phyloP scores from a whole-genome alignment of 2,329 filamentous ascomycete species.

The Trichoderma koningiopsis region DNA sequence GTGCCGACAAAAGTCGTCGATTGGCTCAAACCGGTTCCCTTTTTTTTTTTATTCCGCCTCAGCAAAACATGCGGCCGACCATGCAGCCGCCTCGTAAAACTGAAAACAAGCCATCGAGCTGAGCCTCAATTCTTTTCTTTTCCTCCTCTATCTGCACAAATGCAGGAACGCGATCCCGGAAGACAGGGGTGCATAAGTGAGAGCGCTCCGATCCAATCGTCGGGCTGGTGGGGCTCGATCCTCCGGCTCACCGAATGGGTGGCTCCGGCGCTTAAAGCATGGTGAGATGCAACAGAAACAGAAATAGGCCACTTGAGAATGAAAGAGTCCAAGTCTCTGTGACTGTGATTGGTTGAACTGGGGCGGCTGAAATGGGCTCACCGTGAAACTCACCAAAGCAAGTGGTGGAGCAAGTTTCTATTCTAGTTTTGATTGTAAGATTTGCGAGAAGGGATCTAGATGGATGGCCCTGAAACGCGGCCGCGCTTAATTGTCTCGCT shows the following conservation, averaged over 20 bases:
- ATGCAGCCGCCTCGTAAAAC: constrained; percentile 12
- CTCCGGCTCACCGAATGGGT: constrained; percentile 17
- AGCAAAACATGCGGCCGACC: constrained; percentile 8
- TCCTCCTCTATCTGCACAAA: neutral
- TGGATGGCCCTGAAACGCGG: neutral
- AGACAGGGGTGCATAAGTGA: neutral
- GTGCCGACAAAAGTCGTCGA: neutral
- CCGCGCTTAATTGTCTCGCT: constrained; percentile 10
- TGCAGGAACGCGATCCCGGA: neutral
- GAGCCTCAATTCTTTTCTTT: constrained; percentile 1
- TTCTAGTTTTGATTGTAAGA: neutral
- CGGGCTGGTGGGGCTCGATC: constrained; percentile 20
- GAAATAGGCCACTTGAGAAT: neutral
- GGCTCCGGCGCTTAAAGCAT: constrained; percentile 21
- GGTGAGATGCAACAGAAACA: neutral
- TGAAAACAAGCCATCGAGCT: neutral
- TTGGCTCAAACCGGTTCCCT: neutral
- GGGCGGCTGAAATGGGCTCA: neutral
- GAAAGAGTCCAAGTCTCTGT: neutral
- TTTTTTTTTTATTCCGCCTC: neutral
- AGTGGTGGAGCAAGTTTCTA: neutral
- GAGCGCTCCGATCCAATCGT: constrained; percentile 23
- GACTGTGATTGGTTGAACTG: neutral
- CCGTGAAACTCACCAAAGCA: neutral
- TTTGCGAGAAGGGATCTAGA: neutral